These are phyloP conservation scores for Beauveria sp. DNA, from an alignment of 2,329 filamentous ascomycete species.

Conservation along the genomic window DNA sequence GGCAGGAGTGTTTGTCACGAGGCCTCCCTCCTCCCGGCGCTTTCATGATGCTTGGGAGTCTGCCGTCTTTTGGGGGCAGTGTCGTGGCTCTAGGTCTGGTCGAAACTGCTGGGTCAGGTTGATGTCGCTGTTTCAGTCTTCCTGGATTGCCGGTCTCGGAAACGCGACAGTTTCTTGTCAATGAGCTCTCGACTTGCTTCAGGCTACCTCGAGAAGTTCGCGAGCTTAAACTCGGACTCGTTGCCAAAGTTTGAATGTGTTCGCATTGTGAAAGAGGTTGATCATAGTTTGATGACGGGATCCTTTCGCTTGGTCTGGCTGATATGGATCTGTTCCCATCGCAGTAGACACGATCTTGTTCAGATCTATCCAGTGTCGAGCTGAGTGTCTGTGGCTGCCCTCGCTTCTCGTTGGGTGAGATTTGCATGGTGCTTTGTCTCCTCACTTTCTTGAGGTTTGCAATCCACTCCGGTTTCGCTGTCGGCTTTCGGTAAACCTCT, in stretches of 20 bases:
- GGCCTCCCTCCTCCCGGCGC: background rate
- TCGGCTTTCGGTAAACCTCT: background rate
- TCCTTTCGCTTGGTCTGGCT: background rate
- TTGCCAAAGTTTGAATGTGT: background rate
- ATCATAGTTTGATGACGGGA: slow-evolving; percentile 2
- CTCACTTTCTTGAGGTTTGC: slow-evolving; percentile 1
- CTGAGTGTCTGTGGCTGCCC: background rate
- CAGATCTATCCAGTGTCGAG: background rate
- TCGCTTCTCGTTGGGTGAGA: background rate
- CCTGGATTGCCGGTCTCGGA: background rate
- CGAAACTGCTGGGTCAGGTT: background rate
- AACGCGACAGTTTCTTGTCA: background rate
- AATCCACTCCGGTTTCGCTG: slow-evolving; percentile 5
- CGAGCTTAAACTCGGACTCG: background rate
- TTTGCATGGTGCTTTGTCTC: background rate
- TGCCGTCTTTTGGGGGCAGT: background rate
- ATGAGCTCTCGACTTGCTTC: background rate
- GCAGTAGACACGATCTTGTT: slow-evolving; percentile 2
- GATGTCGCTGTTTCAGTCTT: background rate
- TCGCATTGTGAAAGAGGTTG: background rate
- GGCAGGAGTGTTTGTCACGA: slow-evolving; percentile 27
- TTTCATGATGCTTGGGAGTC: slow-evolving; percentile 8
- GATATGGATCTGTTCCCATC: slow-evolving; percentile 11
- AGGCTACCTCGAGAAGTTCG: background rate
- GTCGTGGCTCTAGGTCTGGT: background rate